Evolutionary conservation across 1,139 yeast genomes (phyloP).

Genomic region (Protomyces inouyei): DNA sequence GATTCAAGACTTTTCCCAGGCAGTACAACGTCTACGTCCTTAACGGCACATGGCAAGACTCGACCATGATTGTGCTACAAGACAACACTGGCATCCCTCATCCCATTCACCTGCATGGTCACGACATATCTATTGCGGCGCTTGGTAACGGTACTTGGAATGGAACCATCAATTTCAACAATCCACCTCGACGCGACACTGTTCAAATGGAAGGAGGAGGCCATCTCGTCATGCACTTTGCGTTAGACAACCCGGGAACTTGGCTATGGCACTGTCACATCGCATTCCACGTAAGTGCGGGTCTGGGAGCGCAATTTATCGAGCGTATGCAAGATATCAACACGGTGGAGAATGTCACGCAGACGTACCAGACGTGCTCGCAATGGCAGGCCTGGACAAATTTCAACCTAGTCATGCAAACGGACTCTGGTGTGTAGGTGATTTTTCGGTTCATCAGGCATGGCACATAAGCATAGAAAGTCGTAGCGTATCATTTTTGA

Average conservation of each 20-base stretch:
- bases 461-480: no score
- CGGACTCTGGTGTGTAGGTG: neutral
- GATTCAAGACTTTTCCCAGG: neutral
- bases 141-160: conserved; percentile 53
- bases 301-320: neutral
- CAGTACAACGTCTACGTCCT: neutral
- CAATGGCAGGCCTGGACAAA: neutral
- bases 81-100: conserved; percentile 40
- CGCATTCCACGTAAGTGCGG: neutral
- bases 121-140: conserved; percentile 51
- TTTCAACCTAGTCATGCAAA: neutral
- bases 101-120: conserved; percentile 64
- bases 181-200: conserved; percentile 63
- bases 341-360: neutral
- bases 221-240: conserved; percentile 56
- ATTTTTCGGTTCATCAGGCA: no score
- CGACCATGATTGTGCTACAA: neutral
- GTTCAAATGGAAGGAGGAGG: conserved; percentile 58
- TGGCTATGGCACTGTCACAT: conserved; percentile 53
- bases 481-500: no score
- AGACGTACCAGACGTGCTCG: neutral
- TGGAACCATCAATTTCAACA: conserved; percentile 52
- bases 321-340: neutral
- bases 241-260: conserved; percentile 73
- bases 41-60: neutral